Base-by-base conservation (phyloP, 257 asterid species). In the Voacanga thouarsii region DNA sequence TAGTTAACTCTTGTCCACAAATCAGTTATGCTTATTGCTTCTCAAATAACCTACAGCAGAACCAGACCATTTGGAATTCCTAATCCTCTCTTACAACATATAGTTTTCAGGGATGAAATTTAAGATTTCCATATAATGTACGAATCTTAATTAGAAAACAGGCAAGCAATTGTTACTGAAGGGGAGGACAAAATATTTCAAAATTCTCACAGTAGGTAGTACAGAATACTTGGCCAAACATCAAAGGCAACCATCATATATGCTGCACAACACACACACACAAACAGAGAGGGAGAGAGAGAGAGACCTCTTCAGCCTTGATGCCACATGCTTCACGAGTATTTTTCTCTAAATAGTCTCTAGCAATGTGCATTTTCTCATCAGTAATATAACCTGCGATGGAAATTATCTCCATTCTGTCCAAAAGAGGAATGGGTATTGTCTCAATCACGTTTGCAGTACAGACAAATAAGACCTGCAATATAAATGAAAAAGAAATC, bases 301-400 rank as follows among this genome's bases (percentile, higher is more conserved):
- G 23, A 56, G 41, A 72, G 64, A 96, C 99, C 93, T 92, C 97
- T 83, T 92, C 98, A 56, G 96, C 95, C 84, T 88, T 93, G 86
- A 96, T 92, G 80, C 98, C 99, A 85, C 99, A 93, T 67, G 97
- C 88, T 82, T 93, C 98, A 80, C 94, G 92, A 77, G 99, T 93
- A 39, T 86, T 57, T 85, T 92, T 96, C 92, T 93, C 99, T 85
- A 96, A 88, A 87, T 93, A 96, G 85, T 92, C 98, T 79, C 97
- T 85, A 24, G 99, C 98, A 81, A 96, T 96, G 88, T 93, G 99
- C 96, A 92, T 84, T 86, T 96, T 93, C 92, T 96, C 99, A 79
- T 96, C 99, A 30, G 97, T 89, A 71, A 96, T 96, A 78, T 96
- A 96, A 80, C 99, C 99, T 56, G 98, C 99, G 78, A 96, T 90